phyloP scores from a whole-genome alignment of 2,329 filamentous ascomycete species.

The Curvularia sp. region DNA sequence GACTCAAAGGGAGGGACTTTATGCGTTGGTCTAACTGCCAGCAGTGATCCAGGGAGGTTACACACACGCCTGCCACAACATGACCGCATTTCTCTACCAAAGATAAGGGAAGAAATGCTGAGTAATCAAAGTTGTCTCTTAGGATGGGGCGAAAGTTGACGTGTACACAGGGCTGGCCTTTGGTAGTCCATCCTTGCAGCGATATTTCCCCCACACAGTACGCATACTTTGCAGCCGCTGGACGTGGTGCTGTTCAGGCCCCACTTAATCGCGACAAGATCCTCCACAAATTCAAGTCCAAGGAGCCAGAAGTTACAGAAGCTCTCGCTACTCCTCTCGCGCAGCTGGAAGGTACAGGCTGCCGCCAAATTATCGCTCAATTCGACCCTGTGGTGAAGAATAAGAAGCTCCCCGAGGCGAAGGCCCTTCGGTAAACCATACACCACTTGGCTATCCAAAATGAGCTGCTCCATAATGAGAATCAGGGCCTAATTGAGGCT shows the following conservation, averaged over 20 bases:
- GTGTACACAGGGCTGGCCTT: conserved; percentile 3
- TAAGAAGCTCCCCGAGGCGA: too few relatives aligned
- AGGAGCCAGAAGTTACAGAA: not conserved
- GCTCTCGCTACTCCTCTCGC: not conserved
- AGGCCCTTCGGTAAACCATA: not conserved
- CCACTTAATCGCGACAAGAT: not conserved
- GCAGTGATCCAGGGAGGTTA: not conserved
- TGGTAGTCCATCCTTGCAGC: conserved; percentile 4
- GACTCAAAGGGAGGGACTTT: not conserved
- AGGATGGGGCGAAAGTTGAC: conserved; percentile 2
- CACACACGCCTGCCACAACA: conserved; percentile 3
- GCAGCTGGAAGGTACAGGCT: not conserved
- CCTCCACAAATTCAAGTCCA: not conserved
- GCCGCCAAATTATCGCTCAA: not conserved
- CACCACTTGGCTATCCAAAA: not conserved
- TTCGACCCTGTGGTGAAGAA: too few relatives aligned
- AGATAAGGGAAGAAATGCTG: conserved; percentile 2
- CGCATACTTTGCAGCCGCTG: too few relatives aligned
- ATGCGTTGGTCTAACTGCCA: not conserved
- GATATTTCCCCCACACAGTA: too few relatives aligned
- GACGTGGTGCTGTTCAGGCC: too few relatives aligned
- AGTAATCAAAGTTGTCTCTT: conserved; percentile 4
- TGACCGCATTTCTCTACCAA: conserved; percentile 2
- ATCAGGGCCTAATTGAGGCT: not conserved
- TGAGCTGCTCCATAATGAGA: not conserved